These are phyloP conservation scores for Cicer cuneatum DNA, from an alignment of 306 rosid genomes.

Conservation along the genomic window DNA sequence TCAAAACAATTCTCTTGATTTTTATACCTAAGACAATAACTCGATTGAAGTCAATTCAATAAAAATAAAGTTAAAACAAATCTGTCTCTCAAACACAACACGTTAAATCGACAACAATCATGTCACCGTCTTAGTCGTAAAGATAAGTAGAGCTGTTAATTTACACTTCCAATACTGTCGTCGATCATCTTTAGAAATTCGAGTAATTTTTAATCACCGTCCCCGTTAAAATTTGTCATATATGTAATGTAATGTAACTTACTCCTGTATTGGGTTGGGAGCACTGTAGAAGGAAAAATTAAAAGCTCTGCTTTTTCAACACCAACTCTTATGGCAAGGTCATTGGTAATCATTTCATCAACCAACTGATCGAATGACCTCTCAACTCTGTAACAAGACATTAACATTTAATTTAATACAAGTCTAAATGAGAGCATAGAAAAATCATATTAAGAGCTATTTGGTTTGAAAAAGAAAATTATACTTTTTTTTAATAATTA, in stretches of 20 bases:
- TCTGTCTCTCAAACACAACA: too few species aligned
- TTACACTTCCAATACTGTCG: too few species aligned
- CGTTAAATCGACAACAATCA: too few species aligned
- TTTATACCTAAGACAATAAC: too few species aligned
- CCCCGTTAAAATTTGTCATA: too few species aligned
- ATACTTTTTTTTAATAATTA: background rate
- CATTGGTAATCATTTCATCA: constrained; percentile 51
- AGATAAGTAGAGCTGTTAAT: too few species aligned
- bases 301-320: constrained; percentile 67
- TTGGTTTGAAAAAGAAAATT: background rate
- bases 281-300: constrained; percentile 62
- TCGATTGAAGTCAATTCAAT: too few species aligned
- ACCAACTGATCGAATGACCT: constrained; percentile 53
- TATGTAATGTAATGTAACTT: constrained; percentile 33
- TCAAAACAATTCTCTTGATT: too few species aligned
- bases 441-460: background rate
- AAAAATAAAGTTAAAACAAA: too few species aligned
- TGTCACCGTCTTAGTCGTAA: too few species aligned
- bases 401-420: background rate
- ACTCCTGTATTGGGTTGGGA: constrained; percentile 61
- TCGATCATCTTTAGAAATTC: too few species aligned
- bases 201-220: too few species aligned
- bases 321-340: constrained; percentile 63
- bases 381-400: constrained; percentile 50
- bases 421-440: background rate